Evolutionary conservation across 495 filamentous ascomycete genomes (phyloP).

Genomic region (Trichoderma erinaceum): DNA sequence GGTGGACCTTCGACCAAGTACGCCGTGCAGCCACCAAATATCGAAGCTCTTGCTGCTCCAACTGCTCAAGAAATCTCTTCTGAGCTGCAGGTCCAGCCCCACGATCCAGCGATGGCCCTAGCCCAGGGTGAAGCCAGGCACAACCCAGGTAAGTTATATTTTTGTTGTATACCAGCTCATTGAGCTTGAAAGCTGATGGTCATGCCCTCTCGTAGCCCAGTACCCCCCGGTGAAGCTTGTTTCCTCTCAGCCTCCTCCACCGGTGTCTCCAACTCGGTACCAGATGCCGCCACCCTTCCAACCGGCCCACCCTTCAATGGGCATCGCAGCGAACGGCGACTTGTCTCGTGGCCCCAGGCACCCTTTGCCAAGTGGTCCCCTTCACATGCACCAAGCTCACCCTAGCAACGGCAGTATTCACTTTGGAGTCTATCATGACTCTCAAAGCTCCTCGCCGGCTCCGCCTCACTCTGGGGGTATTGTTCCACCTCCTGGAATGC

Average conservation of each 20-base stretch:
- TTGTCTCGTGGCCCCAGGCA: not conserved
- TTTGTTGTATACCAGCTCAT: not conserved
- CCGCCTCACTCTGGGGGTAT: constrained; percentile 16
- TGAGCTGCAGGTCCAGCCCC: not conserved
- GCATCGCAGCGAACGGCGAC: not conserved
- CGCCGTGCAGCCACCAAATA: not conserved
- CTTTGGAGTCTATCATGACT: constrained; percentile 13
- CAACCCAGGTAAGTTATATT: not conserved
- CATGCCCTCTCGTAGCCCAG: not conserved
- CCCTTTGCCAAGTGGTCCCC: not conserved
- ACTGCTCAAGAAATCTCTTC: not conserved
- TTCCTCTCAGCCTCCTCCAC: constrained; percentile 4
- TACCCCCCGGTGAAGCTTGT: constrained; percentile 4
- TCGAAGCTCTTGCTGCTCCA: not conserved
- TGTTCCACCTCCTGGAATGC: constrained; percentile 15
- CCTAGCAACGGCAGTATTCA: constrained; percentile 14
- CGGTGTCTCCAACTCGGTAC: constrained; percentile 12
- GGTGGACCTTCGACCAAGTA: not conserved
- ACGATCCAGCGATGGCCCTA: not conserved
- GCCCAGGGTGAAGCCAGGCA: not conserved
- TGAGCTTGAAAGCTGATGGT: not conserved
- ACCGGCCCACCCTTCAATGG: constrained; percentile 1
- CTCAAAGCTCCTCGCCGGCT: constrained; percentile 14
- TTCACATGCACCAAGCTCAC: constrained; percentile 15
- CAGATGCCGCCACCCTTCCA: constrained; percentile 16